Percentiles rank a stretch among this genome's conserved stretches.
Conservation (phyloP, 2,329 filamentous ascomycete species). For the Rosellinia necatrix region DNA sequence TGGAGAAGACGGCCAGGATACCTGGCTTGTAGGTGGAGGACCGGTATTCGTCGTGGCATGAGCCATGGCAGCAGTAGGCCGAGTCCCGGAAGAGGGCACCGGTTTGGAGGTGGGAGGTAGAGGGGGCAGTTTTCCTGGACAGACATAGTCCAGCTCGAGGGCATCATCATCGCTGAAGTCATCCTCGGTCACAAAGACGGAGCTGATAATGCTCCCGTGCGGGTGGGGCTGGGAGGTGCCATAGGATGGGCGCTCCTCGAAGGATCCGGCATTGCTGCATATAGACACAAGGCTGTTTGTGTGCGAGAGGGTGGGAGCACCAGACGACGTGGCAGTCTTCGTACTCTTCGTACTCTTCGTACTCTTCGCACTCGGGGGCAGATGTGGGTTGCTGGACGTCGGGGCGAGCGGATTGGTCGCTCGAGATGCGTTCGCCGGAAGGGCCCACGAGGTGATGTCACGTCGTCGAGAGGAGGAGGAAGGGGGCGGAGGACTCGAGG, state of each 20-base stretch:
- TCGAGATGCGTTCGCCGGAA: slow-evolving; percentile 45
- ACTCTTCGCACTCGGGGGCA: slow-evolving; percentile 10
- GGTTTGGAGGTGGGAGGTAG: slow-evolving; percentile 39
- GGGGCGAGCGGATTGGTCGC: slow-evolving; percentile 40
- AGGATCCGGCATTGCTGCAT: slow-evolving; percentile 53
- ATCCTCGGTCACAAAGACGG: slow-evolving; percentile 72
- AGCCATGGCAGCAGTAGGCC: not conserved
- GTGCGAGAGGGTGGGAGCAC: slow-evolving; percentile 21
- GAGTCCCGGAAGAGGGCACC: slow-evolving; percentile 27
- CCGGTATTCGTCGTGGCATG: not conserved
- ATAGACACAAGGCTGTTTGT: slow-evolving; percentile 47
- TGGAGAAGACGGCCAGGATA: slow-evolving; percentile 77
- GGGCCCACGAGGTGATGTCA: slow-evolving; percentile 53
- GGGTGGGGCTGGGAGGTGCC: slow-evolving; percentile 38
- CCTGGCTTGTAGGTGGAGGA: slow-evolving; percentile 37
- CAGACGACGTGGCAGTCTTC: slow-evolving; percentile 23
- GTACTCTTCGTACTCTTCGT: not conserved
- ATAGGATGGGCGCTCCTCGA: slow-evolving; percentile 49
- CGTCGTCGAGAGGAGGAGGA: slow-evolving; percentile 43
- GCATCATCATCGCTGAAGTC: slow-evolving; percentile 87
- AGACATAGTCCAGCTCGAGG: slow-evolving; percentile 70
- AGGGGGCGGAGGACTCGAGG: slow-evolving; percentile 56
- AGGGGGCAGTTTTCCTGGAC: slow-evolving; percentile 56
- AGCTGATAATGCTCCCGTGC: slow-evolving; percentile 34
- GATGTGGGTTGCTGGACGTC: slow-evolving; percentile 43